Evolutionary conservation across 2,329 filamentous ascomycete species (phyloP).

Genomic region (Penicillium polonicum): DNA sequence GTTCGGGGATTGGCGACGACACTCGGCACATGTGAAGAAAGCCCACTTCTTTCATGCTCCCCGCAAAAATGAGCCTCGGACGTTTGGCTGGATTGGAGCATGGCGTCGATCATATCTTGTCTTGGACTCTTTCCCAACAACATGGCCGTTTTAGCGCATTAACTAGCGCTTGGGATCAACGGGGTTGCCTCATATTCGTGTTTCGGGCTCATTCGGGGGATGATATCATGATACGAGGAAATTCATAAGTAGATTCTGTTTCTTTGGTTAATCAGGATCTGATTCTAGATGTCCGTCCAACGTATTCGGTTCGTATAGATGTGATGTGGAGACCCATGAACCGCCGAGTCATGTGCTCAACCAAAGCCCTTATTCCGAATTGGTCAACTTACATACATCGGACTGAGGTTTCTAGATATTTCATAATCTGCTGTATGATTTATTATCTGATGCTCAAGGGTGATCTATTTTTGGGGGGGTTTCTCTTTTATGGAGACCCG

Average conservation of each 20-base stretch:
- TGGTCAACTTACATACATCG: background rate
- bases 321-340: background rate
- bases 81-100: constrained; percentile 1
- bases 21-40: constrained; percentile 23
- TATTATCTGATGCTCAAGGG: background rate
- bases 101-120: constrained; percentile 20
- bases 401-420: background rate
- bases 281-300: background rate
- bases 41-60: constrained; percentile 13
- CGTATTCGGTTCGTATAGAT: background rate
- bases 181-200: background rate
- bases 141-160: constrained; percentile 4
- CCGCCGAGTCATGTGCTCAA: constrained; percentile 1
- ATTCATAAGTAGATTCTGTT: background rate
- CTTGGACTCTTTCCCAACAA: constrained; percentile 17
- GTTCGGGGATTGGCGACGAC: constrained; percentile 2
- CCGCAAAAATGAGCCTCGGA: constrained; percentile 20
- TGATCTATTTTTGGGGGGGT: background rate
- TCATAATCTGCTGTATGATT: background rate
- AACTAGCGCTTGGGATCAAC: background rate
- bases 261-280: background rate
- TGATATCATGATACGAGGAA: background rate
- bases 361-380: background rate
- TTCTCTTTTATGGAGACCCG: background rate
- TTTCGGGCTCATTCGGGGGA: background rate